Evolutionary conservation across 306 rosid genomes (phyloP), one percentile per base, ranked within the genome.

Genomic region (Quercus variabilis): DNA sequence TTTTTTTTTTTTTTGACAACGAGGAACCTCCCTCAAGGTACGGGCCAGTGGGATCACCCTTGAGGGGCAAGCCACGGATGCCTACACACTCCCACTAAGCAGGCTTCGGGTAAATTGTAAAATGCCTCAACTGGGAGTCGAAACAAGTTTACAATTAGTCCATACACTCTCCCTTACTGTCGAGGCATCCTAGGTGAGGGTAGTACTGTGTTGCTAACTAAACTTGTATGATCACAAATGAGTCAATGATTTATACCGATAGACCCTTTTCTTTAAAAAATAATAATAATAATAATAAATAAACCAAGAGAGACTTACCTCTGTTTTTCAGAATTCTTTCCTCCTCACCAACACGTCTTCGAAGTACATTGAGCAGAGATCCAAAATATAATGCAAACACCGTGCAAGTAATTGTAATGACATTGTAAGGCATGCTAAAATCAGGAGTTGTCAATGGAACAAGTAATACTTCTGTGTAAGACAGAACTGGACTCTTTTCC

Each of bases 401-500:
- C 1, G 96, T 95, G 90, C 98, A 95, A 5, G 98, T 91, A 76
- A 95, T 92, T 75, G 99, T 95, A 85, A 95, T 92, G 75, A 92
- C 99, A 74, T 95, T 92, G 88, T 92, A 92, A 69, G 98, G 98
- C 99, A 95, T 92, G 81, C 99, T 95, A 86, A 95, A 95, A 88
- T 95, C 98, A 2, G 98, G 99, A 73, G 98, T 92, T 33, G 99
- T 92, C 85, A 95, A 80, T 43, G 99, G 98, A 75, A 95, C 96
- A 2, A 92, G 98, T 74, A 92, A 82, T 60, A 89, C 95, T 91
- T 95, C 98, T 12, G 97, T 90, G 82, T 95, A 95, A 3, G 91
- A 90, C 74, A 86, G 88, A 83, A 89, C 88, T 15, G 91, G 85
- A 54, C 87, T 88, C 68, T 80, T 83, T 80, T 86, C 94, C 98